A percentile compares a stretch with the other conserved stretches of the same genome.
phyloP scores from a whole-genome alignment of 192 early-diverging fungal genomes.

The Backusella circina region DNA sequence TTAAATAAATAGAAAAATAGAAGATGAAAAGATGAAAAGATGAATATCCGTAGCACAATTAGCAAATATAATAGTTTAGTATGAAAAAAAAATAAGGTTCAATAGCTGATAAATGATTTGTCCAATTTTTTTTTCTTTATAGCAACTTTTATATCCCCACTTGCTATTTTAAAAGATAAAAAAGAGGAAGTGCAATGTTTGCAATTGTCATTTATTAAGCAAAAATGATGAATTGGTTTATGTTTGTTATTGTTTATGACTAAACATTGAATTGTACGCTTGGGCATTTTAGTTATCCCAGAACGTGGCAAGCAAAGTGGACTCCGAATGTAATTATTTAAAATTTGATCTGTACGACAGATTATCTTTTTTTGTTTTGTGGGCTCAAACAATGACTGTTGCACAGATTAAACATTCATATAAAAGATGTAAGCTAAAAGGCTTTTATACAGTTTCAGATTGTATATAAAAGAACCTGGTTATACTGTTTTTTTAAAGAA shows the following conservation, averaged over 20 bases:
- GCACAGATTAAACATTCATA: background rate
- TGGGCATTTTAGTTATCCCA: background rate
- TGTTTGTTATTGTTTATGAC: background rate
- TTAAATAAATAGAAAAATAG: too few species aligned
- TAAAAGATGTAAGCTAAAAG: background rate
- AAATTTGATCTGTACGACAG: background rate
- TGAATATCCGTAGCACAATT: background rate
- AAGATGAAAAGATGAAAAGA: background rate
- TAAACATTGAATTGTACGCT: background rate
- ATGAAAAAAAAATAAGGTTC: background rate
- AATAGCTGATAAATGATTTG: background rate
- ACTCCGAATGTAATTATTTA: background rate
- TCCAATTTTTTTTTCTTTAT: background rate
- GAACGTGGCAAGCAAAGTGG: background rate
- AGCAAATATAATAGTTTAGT: background rate
- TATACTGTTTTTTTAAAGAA: too few species aligned
- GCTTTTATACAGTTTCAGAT: background rate
- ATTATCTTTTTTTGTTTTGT: background rate
- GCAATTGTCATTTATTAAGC: background rate
- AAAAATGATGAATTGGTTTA: background rate
- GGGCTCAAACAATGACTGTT: background rate
- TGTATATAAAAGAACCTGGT: background rate
- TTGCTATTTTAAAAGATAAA: background rate
- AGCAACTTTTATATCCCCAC: background rate
- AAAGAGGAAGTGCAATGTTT: background rate